Conservation (phyloP, 2,329 filamentous ascomycete species). For the Diaporthe sp. region DNA sequence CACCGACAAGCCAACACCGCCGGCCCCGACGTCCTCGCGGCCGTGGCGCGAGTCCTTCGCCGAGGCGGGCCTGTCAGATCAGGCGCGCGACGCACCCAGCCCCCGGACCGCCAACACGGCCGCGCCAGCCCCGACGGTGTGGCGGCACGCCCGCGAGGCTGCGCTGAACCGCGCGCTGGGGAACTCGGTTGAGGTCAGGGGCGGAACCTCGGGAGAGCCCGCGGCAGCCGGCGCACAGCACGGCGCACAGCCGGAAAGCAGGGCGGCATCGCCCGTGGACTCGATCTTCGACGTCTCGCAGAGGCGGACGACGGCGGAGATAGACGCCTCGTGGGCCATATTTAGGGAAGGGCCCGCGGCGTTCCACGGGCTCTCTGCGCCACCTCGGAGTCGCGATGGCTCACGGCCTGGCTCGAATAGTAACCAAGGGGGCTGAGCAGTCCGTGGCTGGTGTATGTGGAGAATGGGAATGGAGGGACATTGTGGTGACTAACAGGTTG, state of each 20-base stretch:
- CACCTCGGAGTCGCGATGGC: slow-evolving; percentile 31
- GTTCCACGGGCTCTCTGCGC: slow-evolving; percentile 33
- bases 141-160: slow-evolving; percentile 10
- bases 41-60: slow-evolving; percentile 20
- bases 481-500: not conserved
- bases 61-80: slow-evolving; percentile 13
- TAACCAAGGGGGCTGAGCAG: not conserved
- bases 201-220: not conserved
- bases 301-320: slow-evolving; percentile 13
- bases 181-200: not conserved
- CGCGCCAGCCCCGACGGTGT: slow-evolving; percentile 13
- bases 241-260: not conserved
- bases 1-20: slow-evolving; percentile 24
- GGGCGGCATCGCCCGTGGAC: slow-evolving; percentile 21
- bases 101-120: not conserved
- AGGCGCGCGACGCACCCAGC: not conserved
- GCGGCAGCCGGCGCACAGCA: not conserved
- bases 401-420: slow-evolving; percentile 27
- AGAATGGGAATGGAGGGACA: not conserved
- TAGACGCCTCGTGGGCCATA: slow-evolving; percentile 17
- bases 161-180: not conserved
- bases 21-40: slow-evolving; percentile 12
- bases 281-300: slow-evolving; percentile 27
- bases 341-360: slow-evolving; percentile 11
- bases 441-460: not conserved